Base-by-base conservation (phyloP, 2,329 filamentous ascomycete species). In the Penicillium verrucosum region DNA sequence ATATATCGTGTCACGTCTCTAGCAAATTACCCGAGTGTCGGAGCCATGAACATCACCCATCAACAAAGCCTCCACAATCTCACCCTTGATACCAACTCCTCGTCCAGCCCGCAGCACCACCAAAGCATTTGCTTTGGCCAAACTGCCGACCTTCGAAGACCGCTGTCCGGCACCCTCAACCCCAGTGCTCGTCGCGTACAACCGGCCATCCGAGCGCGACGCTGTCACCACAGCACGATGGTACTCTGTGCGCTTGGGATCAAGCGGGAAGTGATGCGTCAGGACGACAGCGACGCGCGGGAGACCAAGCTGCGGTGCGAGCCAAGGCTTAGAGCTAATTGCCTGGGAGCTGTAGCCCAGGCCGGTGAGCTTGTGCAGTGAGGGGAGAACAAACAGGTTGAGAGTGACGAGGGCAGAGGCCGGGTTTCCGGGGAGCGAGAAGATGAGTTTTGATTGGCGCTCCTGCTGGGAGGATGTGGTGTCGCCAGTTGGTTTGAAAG, bases 321-420 rank as follows among this genome's bases (percentile, higher is more conserved):
- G 85, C 40, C 75, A 60, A 36, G 34, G 57, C 47, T 55, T 65
- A 11, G 57, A 51, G n/a, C 55, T 32, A 11, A 61, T 30, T 14
- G 59, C 54, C 27, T 60, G 60, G 3, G 59, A 59, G 47, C 63
- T 67, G 43, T 70, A 60, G 23, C 68, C 68, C 8, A 92, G 78
- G 0, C 92, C 94, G 11, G 85, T 82, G 65, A 89, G 81, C 63
- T 89, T 86, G 68, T 96, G 91, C 57, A 99, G 77, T 0, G 89
- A 86, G 0, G 94, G 94, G 11, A 99, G 80, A 9, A 97, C 92
- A 73, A 99, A 97, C 1, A 99, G 83, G 69, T 97, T 90, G 67
- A 96, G 91, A 0, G 93, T 96, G 10, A 97, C 94, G 2, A 97
- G 81, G 0, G 94, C 93, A 2, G 89, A 94, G 2, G 93, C 94